These are phyloP conservation scores for Aspergillus persii DNA, from an alignment of 2,329 filamentous ascomycete species.

Conservation along the genomic window DNA sequence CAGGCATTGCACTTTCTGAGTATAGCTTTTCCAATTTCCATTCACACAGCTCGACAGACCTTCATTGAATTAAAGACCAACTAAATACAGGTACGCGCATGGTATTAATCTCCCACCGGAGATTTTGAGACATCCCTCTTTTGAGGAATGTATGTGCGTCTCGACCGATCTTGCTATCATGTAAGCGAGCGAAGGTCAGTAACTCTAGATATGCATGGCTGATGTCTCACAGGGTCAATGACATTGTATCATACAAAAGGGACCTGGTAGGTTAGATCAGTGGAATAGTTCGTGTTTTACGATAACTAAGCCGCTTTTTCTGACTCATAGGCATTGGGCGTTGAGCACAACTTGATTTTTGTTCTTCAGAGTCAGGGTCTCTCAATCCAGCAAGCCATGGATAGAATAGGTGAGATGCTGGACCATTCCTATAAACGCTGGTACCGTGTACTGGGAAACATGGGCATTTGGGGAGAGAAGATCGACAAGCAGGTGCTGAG, in stretches of 20 bases:
- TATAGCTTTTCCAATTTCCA: neutral
- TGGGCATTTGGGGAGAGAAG: conserved; percentile 3
- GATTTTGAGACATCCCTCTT: neutral
- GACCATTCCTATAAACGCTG: conserved; percentile 7
- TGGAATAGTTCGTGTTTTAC: too few relatives aligned
- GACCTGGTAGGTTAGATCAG: neutral
- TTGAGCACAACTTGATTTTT: neutral
- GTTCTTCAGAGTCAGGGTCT: neutral
- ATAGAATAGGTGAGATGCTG: neutral
- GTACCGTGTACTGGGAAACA: conserved; percentile 4
- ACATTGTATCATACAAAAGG: conserved; percentile 3
- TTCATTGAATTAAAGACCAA: too few relatives aligned
- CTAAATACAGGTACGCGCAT: neutral
- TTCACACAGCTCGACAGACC: too few relatives aligned
- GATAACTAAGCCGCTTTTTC: neutral
- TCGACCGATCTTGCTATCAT: neutral
- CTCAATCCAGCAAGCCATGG: conserved; percentile 1
- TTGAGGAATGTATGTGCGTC: neutral
- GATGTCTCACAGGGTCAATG: neutral
- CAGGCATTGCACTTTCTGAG: neutral
- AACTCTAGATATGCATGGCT: too few relatives aligned
- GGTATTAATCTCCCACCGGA: neutral
- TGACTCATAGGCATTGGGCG: neutral
- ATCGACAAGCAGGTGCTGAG: conserved; percentile 5
- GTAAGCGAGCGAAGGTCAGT: neutral